These are phyloP conservation scores for Starmerella sirachaensis DNA, from an alignment of 805 yeast genomes.

Conservation along the genomic window DNA sequence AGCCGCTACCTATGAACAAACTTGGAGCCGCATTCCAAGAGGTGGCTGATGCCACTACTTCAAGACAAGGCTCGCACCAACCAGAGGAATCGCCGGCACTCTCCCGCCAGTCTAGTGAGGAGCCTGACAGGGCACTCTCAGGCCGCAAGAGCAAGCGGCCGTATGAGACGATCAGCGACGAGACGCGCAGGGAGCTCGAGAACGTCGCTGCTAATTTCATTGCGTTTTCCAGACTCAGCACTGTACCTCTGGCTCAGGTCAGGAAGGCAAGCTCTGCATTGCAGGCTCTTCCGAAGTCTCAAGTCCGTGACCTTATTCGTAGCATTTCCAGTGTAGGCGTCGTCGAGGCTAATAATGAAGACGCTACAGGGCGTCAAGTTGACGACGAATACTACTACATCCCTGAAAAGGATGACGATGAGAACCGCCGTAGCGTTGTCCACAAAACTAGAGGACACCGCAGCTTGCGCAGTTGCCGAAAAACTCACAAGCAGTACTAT, in stretches of 20 bases:
- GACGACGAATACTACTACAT: conserved; percentile 91
- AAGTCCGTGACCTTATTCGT: conserved; percentile 29
- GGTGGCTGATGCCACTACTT: too few relatives aligned
- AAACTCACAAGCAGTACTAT: conserved; percentile 80
- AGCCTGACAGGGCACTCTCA: neutral
- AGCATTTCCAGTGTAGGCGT: conserved; percentile 62
- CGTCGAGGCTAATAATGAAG: conserved; percentile 80
- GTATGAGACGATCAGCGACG: conserved; percentile 5
- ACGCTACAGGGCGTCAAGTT: conserved; percentile 88
- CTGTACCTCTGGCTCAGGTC: conserved; percentile 70
- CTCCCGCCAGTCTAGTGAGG: conserved; percentile 8
- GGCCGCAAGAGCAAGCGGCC: conserved; percentile 8
- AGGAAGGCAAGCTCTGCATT: conserved; percentile 49
- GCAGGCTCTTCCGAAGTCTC: conserved; percentile 31
- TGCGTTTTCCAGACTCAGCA: conserved; percentile 79
- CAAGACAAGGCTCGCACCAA: too few relatives aligned
- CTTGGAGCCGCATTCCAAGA: too few relatives aligned
- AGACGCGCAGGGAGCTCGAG: conserved; percentile 29
- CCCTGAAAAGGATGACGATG: conserved; percentile 68
- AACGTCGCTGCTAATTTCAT: conserved; percentile 68
- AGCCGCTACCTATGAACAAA: too few relatives aligned
- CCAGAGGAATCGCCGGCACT: too few relatives aligned
- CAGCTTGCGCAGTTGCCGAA: conserved; percentile 79
- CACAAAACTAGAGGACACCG: conserved; percentile 66
- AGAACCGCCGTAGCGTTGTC: conserved; percentile 56